These are phyloP conservation scores for Aureobasidium musti DNA, from an alignment of 2,329 filamentous ascomycete species.

Conservation along the genomic window DNA sequence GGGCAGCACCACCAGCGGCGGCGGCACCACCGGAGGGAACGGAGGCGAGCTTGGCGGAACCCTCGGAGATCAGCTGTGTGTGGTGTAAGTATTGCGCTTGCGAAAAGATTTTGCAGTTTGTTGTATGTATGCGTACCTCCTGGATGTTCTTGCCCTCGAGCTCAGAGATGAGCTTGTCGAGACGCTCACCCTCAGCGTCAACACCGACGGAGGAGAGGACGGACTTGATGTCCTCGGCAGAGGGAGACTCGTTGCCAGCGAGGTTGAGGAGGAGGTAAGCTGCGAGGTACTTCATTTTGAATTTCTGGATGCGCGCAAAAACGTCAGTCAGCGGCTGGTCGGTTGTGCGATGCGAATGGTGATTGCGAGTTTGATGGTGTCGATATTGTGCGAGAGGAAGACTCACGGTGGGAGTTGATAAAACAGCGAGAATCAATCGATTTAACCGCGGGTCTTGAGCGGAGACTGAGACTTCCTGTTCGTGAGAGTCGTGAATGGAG, in stretches of 20 bases:
- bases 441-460: conserved; percentile 90
- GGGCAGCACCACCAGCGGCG: conserved; percentile 63
- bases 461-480: conserved; percentile 99
- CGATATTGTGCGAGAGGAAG: background rate
- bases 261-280: conserved; percentile 97
- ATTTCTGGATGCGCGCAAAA: conserved; percentile 33
- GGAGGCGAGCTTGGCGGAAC: conserved; percentile 91
- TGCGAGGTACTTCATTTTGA: conserved; percentile 99
- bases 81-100: conserved; percentile 35
- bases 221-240: conserved; percentile 78
- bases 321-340: background rate
- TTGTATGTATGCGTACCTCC: conserved; percentile 65
- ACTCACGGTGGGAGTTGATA: conserved; percentile 36
- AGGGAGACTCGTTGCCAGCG: conserved; percentile 87
- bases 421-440: conserved; percentile 97
- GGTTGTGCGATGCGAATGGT: background rate
- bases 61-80: conserved; percentile 81
- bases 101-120: conserved; percentile 36
- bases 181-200: conserved; percentile 85
- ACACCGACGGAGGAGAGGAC: conserved; percentile 94
- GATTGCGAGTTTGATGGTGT: conserved; percentile 22
- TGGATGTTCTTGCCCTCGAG: conserved; percentile 89
- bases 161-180: conserved; percentile 84
- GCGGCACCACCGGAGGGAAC: conserved; percentile 88
- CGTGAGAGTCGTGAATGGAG: conserved; percentile 32